Conservation (phyloP, 2,329 filamentous ascomycete species). For the Cercospora canescens region DNA sequence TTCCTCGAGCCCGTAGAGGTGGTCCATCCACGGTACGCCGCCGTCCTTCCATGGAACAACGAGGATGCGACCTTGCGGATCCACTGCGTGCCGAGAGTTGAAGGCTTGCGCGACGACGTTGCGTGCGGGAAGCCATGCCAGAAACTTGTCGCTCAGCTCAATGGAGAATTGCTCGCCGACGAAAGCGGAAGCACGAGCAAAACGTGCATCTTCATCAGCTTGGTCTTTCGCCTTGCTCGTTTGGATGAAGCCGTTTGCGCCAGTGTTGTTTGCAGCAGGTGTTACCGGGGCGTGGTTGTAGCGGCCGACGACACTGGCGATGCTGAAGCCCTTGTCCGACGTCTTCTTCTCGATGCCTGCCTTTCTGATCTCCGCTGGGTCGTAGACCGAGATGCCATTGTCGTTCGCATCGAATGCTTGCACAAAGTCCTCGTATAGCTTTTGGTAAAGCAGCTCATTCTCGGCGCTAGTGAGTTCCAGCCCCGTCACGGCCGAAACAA, state of each 20-base stretch:
- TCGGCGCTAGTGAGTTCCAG: constrained; percentile 63
- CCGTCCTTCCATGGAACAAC: constrained; percentile 65
- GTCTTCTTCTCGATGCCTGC: constrained; percentile 81
- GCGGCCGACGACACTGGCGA: constrained; percentile 85
- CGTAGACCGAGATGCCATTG: constrained; percentile 86
- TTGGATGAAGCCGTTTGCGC: constrained; percentile 17
- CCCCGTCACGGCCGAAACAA: constrained; percentile 69
- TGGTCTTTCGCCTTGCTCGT: constrained; percentile 51
- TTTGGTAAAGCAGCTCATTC: constrained; percentile 75
- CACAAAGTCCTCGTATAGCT: constrained; percentile 90
- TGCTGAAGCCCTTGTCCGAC: constrained; percentile 76
- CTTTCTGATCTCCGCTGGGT: constrained; percentile 65
- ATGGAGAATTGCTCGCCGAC: constrained; percentile 87
- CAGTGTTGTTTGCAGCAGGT: constrained; percentile 22
- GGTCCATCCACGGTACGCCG: constrained; percentile 92
- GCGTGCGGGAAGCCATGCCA: constrained; percentile 85
- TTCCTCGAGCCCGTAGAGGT: constrained; percentile 84
- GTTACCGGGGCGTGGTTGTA: constrained; percentile 62
- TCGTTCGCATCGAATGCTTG: constrained; percentile 97
- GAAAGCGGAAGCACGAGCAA: constrained; percentile 72
- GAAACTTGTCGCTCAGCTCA: constrained; percentile 73
- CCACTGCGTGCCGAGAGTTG: constrained; percentile 63
- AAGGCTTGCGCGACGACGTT: constrained; percentile 77
- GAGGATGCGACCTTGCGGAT: constrained; percentile 75
- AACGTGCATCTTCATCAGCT: constrained; percentile 76